phyloP scores from a whole-genome alignment of 768 basidiomycete genomes.

The Royoungia palumana region DNA sequence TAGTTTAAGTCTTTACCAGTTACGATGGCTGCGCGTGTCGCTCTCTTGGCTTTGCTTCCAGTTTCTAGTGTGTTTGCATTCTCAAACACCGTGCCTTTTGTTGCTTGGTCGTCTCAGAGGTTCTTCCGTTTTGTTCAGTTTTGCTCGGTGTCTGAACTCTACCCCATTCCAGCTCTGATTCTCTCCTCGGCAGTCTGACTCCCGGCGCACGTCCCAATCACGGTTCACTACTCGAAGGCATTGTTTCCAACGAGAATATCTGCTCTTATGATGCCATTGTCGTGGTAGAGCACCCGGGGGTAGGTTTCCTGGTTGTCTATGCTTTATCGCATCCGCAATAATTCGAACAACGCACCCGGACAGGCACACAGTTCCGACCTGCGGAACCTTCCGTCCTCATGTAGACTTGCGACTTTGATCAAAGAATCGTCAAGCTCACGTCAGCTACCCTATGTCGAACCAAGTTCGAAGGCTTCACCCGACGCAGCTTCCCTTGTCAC shows the following conservation, averaged over 20 bases:
- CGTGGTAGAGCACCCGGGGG: conserved; percentile 69
- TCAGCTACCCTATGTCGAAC: conserved; percentile 59
- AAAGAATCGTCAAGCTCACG: conserved; percentile 50
- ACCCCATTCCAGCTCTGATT: conserved; percentile 39
- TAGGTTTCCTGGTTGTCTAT: conserved; percentile 35
- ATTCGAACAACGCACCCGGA: conserved; percentile 2
- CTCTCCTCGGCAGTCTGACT: conserved; percentile 41
- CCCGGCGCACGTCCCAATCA: conserved; percentile 29
- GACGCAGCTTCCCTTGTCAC: conserved; percentile 45
- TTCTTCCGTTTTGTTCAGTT: conserved; percentile 21
- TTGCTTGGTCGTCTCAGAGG: conserved; percentile 72
- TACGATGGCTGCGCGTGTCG: conserved; percentile 43
- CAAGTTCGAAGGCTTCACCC: conserved; percentile 26
- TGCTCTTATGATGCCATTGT: conserved; percentile 67
- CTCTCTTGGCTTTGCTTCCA: conserved; percentile 45
- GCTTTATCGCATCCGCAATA: not conserved
- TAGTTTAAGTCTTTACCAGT: not conserved
- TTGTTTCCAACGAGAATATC: conserved; percentile 44
- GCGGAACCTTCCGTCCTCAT: conserved; percentile 52
- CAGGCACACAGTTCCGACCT: conserved; percentile 80
- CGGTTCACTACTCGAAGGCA: conserved; percentile 40
- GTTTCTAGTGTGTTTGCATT: conserved; percentile 47
- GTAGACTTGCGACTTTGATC: conserved; percentile 47
- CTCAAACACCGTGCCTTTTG: conserved; percentile 58
- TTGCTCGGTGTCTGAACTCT: not conserved